These are phyloP conservation scores for Neolentinus lepideus DNA, from an alignment of 1,284 basidiomycete species.

Conservation along the genomic window DNA sequence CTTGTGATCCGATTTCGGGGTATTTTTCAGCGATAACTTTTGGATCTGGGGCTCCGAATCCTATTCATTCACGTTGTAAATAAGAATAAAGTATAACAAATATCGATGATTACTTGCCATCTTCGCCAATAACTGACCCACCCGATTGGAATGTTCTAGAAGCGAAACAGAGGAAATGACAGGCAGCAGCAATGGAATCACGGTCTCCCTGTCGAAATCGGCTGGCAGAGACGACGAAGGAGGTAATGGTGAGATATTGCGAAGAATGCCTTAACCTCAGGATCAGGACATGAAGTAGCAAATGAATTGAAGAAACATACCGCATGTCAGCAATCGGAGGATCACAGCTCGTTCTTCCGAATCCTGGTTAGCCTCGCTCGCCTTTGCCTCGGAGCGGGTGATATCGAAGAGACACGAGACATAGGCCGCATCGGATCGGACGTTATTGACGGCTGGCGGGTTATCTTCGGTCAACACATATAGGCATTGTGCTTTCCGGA, in stretches of 20 bases:
- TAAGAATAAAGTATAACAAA: neutral
- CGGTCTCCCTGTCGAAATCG: slow-evolving; percentile 65
- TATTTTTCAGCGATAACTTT: slow-evolving; percentile 49
- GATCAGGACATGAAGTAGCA: slow-evolving; percentile 1
- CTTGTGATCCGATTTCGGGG: slow-evolving; percentile 69
- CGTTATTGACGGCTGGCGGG: slow-evolving; percentile 50
- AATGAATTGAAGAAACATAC: slow-evolving; percentile 29
- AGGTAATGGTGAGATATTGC: slow-evolving; percentile 69
- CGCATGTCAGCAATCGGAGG: slow-evolving; percentile 65
- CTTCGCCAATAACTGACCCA: slow-evolving; percentile 46
- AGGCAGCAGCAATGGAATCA: slow-evolving; percentile 69
- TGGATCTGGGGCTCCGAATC: slow-evolving; percentile 44
- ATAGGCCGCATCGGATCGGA: slow-evolving; percentile 57
- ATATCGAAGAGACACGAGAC: slow-evolving; percentile 69
- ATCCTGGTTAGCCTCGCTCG: slow-evolving; percentile 27
- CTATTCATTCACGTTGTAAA: slow-evolving; percentile 12
- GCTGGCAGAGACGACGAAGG: slow-evolving; percentile 51
- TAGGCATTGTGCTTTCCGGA: slow-evolving; percentile 69
- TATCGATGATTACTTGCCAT: slow-evolving; percentile 32
- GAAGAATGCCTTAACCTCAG: slow-evolving; percentile 52
- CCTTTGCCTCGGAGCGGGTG: slow-evolving; percentile 36
- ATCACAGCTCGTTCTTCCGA: slow-evolving; percentile 44
- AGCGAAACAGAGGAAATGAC: slow-evolving; percentile 62
- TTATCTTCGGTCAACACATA: slow-evolving; percentile 92
- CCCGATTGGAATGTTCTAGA: slow-evolving; percentile 40